Base-by-base conservation (phyloP, 2,329 filamentous ascomycete species). In the Biscogniauxia sp. region DNA sequence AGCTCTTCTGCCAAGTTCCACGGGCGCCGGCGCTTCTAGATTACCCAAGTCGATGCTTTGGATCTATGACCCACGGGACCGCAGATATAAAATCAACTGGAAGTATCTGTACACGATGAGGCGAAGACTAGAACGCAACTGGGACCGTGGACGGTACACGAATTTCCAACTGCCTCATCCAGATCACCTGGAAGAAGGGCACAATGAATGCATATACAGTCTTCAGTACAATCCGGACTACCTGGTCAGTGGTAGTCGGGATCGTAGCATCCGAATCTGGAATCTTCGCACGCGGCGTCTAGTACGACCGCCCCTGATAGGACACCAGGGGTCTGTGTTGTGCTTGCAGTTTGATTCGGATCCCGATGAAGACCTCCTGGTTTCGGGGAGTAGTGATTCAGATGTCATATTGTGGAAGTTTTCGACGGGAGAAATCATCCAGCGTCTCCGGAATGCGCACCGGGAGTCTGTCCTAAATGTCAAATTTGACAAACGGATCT, bases 291-390 rank as follows among this genome's bases (percentile, higher is more conserved):
- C 90, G 0, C 88, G 89, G 61, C 86, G 94, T 41, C 80, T 97
- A n/a, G 80, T 89, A 19, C 82, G 88, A 37, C 81, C 82, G n/a
- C 92, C 93, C 1, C 79, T 99, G 8, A 72, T 78, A 5, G 93
- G 91, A 2, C 95, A 99, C 73, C 78, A 76, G 11, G 93, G 92
- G 15, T 98, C 94, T 0, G 95, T 99, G 0, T 78, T 99, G 11
- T 99, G 95, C 72, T 81, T 99, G 26, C 95, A 99, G 71, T 99
- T 98, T 72, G 95, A 99, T 71, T 89, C 93, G 3, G 87, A 89
- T 56, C 90, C 92, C 0, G 86, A 90, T 15, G 91, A 98, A 72
- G 94, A 98, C 70, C 79, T 99, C 49, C 90, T 99, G n/a, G 90
- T 97, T 9, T 97, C 93, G 7, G 95, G 94, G 45, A 97, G 94